A percentile compares a stretch with the other conserved stretches of the same genome.
Conservation (phyloP, 163 green algal species). For the Scenedesmus sp. region DNA sequence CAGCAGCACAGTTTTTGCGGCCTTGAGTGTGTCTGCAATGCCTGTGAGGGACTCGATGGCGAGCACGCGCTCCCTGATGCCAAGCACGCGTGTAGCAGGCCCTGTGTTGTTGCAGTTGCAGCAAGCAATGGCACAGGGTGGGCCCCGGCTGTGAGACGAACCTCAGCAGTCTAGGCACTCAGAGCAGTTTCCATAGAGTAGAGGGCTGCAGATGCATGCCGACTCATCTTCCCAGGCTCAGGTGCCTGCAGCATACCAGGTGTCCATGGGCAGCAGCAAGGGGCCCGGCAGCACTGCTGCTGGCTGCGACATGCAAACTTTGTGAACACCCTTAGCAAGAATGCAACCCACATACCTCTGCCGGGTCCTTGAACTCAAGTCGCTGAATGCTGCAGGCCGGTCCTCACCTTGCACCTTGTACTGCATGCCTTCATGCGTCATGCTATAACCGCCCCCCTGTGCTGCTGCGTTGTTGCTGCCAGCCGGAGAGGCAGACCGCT, state of each 20-base stretch:
- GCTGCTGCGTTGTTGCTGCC: neutral
- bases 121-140: neutral
- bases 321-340: too few relatives aligned
- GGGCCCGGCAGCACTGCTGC: neutral
- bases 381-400: neutral
- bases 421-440: slow-evolving; percentile 11
- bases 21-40: slow-evolving; percentile 59
- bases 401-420: neutral
- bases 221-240: neutral
- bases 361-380: neutral
- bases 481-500: neutral
- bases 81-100: neutral
- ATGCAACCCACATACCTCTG: too few relatives aligned
- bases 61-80: slow-evolving; percentile 60
- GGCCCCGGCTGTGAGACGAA: neutral
- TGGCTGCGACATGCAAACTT: too few relatives aligned
- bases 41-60: slow-evolving; percentile 61
- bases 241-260: neutral
- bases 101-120: neutral
- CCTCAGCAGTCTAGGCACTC: too few relatives aligned
- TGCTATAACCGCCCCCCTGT: neutral
- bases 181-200: too few relatives aligned
- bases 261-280: too few relatives aligned
- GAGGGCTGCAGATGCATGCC: too few relatives aligned
- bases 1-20: slow-evolving; percentile 46